Evolutionary conservation across 2,329 filamentous ascomycete genomes (phyloP).

Genomic region (Aspergillus tamarii): DNA sequence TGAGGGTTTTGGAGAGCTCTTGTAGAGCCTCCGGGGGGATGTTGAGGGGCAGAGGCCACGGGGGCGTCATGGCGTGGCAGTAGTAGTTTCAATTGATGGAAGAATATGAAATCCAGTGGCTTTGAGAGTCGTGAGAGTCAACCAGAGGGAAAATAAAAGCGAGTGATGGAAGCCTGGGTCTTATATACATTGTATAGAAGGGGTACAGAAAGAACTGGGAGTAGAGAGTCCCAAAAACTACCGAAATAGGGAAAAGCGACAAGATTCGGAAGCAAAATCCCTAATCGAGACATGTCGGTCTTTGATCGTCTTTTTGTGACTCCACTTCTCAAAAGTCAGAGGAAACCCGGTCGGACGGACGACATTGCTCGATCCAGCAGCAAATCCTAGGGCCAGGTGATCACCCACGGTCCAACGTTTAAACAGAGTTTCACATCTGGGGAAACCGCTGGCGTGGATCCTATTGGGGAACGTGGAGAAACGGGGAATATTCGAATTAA

Average conservation of each 20-base stretch:
- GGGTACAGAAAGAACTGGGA: too few relatives aligned
- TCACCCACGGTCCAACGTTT: not conserved
- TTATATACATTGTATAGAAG: not conserved
- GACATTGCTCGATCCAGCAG: not conserved
- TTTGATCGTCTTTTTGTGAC: not conserved
- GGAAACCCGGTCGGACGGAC: not conserved
- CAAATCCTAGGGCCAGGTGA: not conserved
- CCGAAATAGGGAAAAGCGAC: not conserved
- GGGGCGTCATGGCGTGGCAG: conserved; percentile 5
- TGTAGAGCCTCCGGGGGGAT: conserved; percentile 24
- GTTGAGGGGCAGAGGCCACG: not conserved
- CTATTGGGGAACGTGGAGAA: not conserved
- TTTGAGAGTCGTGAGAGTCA: not conserved
- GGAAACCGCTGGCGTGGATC: not conserved
- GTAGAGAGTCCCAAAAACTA: not conserved
- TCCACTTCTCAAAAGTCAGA: not conserved
- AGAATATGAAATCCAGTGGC: not conserved
- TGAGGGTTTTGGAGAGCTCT: conserved; percentile 23
- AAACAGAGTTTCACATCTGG: not conserved
- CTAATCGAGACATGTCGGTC: not conserved
- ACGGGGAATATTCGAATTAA: not conserved
- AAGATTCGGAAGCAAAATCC: not conserved
- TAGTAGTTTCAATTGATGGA: not conserved
- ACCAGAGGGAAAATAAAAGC: not conserved
- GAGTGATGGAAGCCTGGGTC: not conserved